Conservation (phyloP, 768 basidiomycete genomes). For the Rhodosporidiobolus odoratus region DNA sequence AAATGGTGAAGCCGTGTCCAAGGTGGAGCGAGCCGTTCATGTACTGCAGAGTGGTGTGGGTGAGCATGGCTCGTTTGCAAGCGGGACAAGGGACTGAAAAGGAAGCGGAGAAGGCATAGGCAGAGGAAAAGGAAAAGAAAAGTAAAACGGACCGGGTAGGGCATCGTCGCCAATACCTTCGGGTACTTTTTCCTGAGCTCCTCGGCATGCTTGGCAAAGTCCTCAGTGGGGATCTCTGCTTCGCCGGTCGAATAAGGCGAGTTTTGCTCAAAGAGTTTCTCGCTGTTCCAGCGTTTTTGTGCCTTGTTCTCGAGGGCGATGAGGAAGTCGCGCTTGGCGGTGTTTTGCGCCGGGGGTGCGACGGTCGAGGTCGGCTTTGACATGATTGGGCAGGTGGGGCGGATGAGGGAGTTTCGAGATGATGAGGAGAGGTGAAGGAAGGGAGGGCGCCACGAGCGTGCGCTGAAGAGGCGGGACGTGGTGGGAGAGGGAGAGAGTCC, state of each 20-base stretch:
- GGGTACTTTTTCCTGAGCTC: slow-evolving; percentile 72
- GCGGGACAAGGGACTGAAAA: background rate
- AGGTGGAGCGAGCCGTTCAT: slow-evolving; percentile 98
- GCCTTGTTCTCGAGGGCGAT: slow-evolving; percentile 75
- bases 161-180: slow-evolving; percentile 97
- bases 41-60: slow-evolving; percentile 51
- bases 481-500: no score
- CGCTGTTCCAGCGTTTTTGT: slow-evolving; percentile 71
- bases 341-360: slow-evolving; percentile 53
- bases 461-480: background rate
- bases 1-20: slow-evolving; percentile 96
- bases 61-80: background rate
- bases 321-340: slow-evolving; percentile 85
- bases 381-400: background rate
- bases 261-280: slow-evolving; percentile 75
- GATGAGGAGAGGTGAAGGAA: background rate
- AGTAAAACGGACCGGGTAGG: slow-evolving; percentile 56
- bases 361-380: background rate
- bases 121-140: background rate
- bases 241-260: slow-evolving; percentile 65
- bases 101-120: background rate
- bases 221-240: slow-evolving; percentile 48
- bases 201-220: slow-evolving; percentile 52
- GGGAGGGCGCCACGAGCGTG: background rate
- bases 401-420: background rate